Conservation (phyloP, 2,329 filamentous ascomycete species). For the Fonsecaea multimorphosa region DNA sequence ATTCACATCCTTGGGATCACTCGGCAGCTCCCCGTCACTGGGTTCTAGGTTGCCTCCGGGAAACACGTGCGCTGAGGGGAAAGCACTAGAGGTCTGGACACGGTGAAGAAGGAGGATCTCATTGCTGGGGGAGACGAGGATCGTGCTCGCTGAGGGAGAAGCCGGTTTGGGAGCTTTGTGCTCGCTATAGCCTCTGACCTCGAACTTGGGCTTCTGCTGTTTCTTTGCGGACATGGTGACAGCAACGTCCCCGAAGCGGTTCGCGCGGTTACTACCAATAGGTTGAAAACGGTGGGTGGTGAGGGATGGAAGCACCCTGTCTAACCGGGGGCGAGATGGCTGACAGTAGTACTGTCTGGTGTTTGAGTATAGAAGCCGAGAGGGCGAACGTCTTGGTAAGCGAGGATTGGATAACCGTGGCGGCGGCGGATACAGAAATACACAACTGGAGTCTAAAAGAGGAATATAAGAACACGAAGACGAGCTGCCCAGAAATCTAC, state of each 20-base stretch:
- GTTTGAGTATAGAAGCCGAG: not conserved
- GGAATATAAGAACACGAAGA: not conserved
- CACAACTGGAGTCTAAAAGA: not conserved
- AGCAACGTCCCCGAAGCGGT: not conserved
- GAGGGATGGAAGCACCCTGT: not conserved
- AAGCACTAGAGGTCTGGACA: slow-evolving; percentile 80
- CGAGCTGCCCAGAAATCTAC: not conserved
- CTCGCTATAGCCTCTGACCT: slow-evolving; percentile 58
- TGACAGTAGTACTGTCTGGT: slow-evolving; percentile 1
- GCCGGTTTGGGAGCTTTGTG: slow-evolving; percentile 34
- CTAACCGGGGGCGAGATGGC: not conserved
- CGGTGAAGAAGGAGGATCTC: slow-evolving; percentile 87
- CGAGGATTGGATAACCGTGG: not conserved
- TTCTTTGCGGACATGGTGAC: slow-evolving; percentile 42
- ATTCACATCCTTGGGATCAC: slow-evolving; percentile 52
- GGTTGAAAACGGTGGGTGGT: not conserved
- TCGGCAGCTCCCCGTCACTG: slow-evolving; percentile 71
- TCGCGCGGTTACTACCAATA: not conserved
- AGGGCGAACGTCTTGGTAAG: not conserved
- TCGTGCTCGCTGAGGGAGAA: slow-evolving; percentile 62
- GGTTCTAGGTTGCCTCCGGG: slow-evolving; percentile 80
- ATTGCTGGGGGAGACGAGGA: slow-evolving; percentile 84
- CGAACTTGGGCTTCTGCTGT: slow-evolving; percentile 52
- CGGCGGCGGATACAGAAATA: not conserved
- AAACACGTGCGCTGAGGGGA: slow-evolving; percentile 92